Base-by-base conservation (phyloP, 768 basidiomycete species). In the Boletus rufocinnamomeus region DNA sequence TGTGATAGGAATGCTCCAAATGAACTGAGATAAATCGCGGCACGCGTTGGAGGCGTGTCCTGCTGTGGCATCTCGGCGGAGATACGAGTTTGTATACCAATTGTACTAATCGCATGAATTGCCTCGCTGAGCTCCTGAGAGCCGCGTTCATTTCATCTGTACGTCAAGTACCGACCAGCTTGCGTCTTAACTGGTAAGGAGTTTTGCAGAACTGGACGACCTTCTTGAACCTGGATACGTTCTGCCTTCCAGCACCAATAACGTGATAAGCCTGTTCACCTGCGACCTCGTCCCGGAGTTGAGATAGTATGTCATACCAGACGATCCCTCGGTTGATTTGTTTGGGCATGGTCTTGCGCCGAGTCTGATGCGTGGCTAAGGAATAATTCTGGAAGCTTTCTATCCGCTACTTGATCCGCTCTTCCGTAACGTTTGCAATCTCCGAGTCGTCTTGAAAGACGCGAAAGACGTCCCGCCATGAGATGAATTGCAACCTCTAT, bases 121-220 rank as follows among this genome's bases (percentile, higher is more conserved):
- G 30, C 60, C 23, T 68, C 67, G n/a, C 51, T 50, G 46, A 70
- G 59, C 23, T 68, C 67, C n/a, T n/a, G n/a, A n/a, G n/a, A 0
- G 56, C 43, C 6, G 40, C 49, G 30, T 56, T 65, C 1, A 35
- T 25, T 40, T 57, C 54, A 45, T 69, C 58, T 40, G 66, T 63
- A n/a, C 65, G 64, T 28, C 60, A 69, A 4, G 59, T 66, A 35
- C 66, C 60, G 34, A 53, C 23, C 62, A 53, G 21, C 47, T 51
- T 52, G 45, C 28, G n/a, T 44, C 57, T 46, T n/a, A 53, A 30
- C 27, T 37, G 19, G 6, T 30, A 13, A 8, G 58, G 21, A 14
- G 38, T 50, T 23, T 58, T 16, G 34, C 60, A 60, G 27, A 61
- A 60, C 2, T 55, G n/a, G 32, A 6, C 28, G 0, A 58, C 17